Base-by-base conservation (phyloP, 768 basidiomycete genomes). In the Amanita molliuscula region DNA sequence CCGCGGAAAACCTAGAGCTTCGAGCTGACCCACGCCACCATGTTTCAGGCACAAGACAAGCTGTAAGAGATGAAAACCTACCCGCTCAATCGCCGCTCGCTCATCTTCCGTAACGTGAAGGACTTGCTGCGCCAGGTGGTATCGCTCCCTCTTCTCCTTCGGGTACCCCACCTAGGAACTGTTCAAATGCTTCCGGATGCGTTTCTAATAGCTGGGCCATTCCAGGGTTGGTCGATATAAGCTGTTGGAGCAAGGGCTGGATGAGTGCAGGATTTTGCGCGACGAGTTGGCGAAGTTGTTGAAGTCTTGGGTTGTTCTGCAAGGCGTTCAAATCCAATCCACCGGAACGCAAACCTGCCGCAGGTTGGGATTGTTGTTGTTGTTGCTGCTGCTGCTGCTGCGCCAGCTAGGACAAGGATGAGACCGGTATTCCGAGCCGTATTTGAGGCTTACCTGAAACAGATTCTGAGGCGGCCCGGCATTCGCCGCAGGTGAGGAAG, bases 61-160 rank as follows among this genome's bases (percentile, higher is more conserved):
- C 3, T 21, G 13, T 35, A 26, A 51, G 48, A 50, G 26, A 47
- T 31, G 29, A 31, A 7, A 8, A 71, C 88, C 65, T 64, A 97
- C 90, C 59, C 96, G 75, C 64, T 84, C 75, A 53, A 99, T 95
- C 6, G 94, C 91, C 48, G 79, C 90, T 50, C 76, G 73, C 65
- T 99, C 96, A 53, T 96, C 91, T 34, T 76, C 73, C 5, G 94
- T 94, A 35, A 99, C 77, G 51, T 79, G 77, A 54, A 97, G 69
- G 1, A 84, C 74, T 35, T 81, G 76, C 1, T n/a, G 78, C 68
- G 45, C 78, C 81, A 3, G 78, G 76, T 3, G 69, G 71, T 10
- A 70, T 20, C 1, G 52, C 65, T 3, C 62, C 77, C 0, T 66
- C 77, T 3, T 65, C 73, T 21, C 69, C 72, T 6, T 68, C 72